Evolutionary conservation across 164 flowering plant species (phyloP), one percentile per base, ranked within the genome.

Genomic region (Macadamia tetraphylla): DNA sequence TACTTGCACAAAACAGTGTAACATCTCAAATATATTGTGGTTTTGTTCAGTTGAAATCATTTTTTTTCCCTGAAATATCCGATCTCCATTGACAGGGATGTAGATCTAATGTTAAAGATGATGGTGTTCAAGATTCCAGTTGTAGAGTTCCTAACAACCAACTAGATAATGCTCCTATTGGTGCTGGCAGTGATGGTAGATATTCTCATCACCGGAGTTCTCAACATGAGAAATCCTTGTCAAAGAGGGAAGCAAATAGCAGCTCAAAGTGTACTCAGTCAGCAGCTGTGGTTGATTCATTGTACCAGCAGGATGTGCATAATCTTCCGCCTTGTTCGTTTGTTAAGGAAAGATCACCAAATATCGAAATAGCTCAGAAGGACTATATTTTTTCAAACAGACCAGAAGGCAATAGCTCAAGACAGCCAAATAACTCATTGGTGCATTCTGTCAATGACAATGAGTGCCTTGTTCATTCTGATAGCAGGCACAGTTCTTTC

Each of bases 1-100:
- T 90, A 60, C 77, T 70, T 63, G 78, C 4, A n/a, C 72, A 8
- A 56, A 88, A 87, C 55, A 83, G 3, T 35, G 40, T 2, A 35
- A 35, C 40, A 35, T 35, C 40, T 5, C 3, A 35, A 35, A 35
- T 35, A 35, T 35, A 35, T 35, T 35, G 5, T 35, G 40, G 40
- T 35, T 35, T 5, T 35, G 23, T 35, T 35, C 3, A 35, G 40
- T 35, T 35, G 40, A 35, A 46, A 46, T 46, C 0, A 46, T 46
- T 46, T 11, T 46, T 8, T 46, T 46, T 46, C 9, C 51, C 13
- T 46, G 7, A 8, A 46, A 8, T 9, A 8, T 46, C 9, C 7
- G 9, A 3, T 46, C 51, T 46, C 9, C 6, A 1, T 46, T 46
- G 51, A 46, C 51, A 46, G 51, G 9, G 9, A 11, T 46, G 9